Conservation (phyloP, 164 flowering plant genomes). For the Platanus orientalis region DNA sequence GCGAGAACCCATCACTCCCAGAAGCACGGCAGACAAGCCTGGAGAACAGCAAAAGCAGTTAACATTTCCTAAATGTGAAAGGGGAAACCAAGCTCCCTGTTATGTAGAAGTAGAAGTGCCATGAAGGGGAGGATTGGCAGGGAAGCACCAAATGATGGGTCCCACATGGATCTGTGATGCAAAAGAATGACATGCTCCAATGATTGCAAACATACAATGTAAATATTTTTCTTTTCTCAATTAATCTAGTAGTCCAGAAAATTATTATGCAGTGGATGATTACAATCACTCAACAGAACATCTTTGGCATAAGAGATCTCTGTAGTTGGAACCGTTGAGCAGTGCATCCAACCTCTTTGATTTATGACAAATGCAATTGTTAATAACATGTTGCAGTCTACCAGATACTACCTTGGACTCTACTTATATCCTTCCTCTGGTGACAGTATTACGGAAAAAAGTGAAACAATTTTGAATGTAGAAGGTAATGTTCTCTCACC, state of each 20-base stretch:
- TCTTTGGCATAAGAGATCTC: not conserved
- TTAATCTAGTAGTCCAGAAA: no score
- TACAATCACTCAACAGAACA: no score
- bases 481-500: slow-evolving; percentile 30
- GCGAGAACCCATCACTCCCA: slow-evolving; percentile 83
- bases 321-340: not conserved
- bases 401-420: not conserved
- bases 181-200: not conserved
- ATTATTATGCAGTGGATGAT: no score
- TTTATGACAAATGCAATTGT: no score
- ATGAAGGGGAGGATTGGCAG: not conserved
- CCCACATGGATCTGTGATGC: not conserved
- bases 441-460: no score
- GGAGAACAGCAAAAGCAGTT: slow-evolving; percentile 1
- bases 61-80: not conserved
- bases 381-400: no score
- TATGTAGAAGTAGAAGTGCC: not conserved
- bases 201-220: not conserved
- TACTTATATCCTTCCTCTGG: no score
- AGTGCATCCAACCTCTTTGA: no score
- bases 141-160: not conserved
- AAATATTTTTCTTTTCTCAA: not conserved
- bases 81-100: not conserved
- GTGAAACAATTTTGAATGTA: not conserved
- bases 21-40: slow-evolving; percentile 73